Base-by-base conservation (phyloP, 352 stramenopile species). In the Phytophthora pseudosyringae region DNA sequence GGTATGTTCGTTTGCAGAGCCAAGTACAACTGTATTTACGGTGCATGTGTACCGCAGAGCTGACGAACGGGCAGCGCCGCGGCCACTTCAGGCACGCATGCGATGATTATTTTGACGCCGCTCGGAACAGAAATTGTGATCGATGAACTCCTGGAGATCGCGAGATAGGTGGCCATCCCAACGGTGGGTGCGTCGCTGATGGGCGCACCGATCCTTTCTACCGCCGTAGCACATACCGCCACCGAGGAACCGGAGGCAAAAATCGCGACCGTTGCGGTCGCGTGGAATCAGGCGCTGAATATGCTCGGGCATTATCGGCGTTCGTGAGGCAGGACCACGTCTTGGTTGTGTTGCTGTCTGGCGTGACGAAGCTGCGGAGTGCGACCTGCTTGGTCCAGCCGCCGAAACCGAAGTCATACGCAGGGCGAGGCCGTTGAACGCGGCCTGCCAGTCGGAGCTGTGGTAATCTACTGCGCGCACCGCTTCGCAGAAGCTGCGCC, bases 171-270 rank as follows among this genome's bases (percentile, higher is more conserved):
- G 31, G 4, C 25, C 35, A 2, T 18, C 6, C 40, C 41, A 60
- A 9, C 13, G 39, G 25, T 59, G 48, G 15, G 49, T 55, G 12
- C 48, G 49, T 5, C n/a, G 32, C 0, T 55, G 41, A 9, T 67
- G 32, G 1, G 49, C 41, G 21, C 26, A 67, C 1, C 33, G 15
- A 1, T 61, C 33, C 3, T 15, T 0, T 10, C 40, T 59, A 1
- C 48, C 48, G 7, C 48, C 48, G 13, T 66, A 59, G 15, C 38
- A 57, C 57, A 64, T 64, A 4, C 57, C 46, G 4, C 57, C 46
- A 6, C 5, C 46, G 0, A 54, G 13, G 40, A 59, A 54, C 1
- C 57, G 40, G 12, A 66, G 57, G 40, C 48, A 54, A 0, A 31
- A 40, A 9, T 66, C 58, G 10, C 58, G 38, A 9, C 9, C 39